Evolutionary conservation across 139 green algal species (phyloP).

Genomic region (Zygnema circumcarinatum): DNA sequence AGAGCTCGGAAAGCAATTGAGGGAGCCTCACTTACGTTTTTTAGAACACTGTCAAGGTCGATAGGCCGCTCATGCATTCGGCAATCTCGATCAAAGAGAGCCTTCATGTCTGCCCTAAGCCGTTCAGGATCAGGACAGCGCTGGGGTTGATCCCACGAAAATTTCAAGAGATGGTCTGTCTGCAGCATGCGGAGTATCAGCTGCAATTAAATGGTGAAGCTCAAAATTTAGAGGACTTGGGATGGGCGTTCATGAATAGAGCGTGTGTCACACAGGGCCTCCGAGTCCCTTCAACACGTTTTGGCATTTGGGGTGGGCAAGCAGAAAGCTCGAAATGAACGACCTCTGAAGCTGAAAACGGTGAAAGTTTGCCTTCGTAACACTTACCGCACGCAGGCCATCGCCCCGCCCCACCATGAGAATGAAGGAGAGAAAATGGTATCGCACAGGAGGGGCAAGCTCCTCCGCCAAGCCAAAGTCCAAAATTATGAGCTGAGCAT

Average conservation of each 20-base stretch:
- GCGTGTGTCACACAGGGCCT: no score
- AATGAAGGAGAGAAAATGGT: constrained; percentile 90
- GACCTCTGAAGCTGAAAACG: no score
- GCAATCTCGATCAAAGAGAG: constrained; percentile 70
- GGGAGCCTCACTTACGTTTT: constrained; percentile 29
- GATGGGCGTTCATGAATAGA: no score
- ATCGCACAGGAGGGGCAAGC: constrained; percentile 75
- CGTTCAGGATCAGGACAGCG: constrained; percentile 67
- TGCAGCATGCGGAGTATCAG: constrained; percentile 23
- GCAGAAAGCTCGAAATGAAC: no score
- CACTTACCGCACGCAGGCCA: constrained; percentile 68
- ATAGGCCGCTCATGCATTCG: constrained; percentile 66
- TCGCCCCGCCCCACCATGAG: constrained; percentile 75
- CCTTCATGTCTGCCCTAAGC: constrained; percentile 75
- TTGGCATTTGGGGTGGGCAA: no score
- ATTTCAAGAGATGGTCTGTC: constrained; percentile 38
- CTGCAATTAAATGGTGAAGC: no score
- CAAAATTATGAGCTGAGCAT: constrained; percentile 57
- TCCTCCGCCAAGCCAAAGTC: constrained; percentile 67
- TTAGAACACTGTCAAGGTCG: constrained; percentile 46
- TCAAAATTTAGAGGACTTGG: no score
- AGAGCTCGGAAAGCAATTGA: no score
- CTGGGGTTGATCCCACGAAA: constrained; percentile 68
- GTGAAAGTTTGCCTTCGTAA: no score
- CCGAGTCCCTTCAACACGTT: no score